Evolutionary conservation across 164 flowering plant species (phyloP).

Genomic region (Warburgia ugandensis): DNA sequence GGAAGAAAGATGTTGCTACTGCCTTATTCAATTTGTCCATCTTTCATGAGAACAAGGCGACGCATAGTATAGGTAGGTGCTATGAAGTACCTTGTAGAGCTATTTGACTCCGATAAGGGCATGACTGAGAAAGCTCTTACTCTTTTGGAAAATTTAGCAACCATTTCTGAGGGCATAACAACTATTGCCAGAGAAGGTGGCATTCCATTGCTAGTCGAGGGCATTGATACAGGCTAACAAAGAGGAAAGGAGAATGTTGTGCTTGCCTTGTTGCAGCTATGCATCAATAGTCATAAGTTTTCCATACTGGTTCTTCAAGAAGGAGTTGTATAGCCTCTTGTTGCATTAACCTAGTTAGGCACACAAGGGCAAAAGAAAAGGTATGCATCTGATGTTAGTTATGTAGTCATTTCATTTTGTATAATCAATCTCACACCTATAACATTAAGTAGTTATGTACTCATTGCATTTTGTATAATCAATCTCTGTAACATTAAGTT

Average conservation of each 20-base stretch:
- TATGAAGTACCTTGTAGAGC: constrained; percentile 59
- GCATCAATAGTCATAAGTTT: constrained; percentile 61
- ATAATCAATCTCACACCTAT: too few species aligned
- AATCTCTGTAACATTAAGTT: too few species aligned
- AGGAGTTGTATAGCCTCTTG: constrained; percentile 96
- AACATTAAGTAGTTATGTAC: too few species aligned
- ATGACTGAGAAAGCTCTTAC: constrained; percentile 93
- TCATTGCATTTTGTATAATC: too few species aligned
- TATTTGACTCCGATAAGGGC: constrained; percentile 54
- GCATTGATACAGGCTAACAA: constrained; percentile 68
- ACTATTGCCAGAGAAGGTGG: constrained; percentile 76
- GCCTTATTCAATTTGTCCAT: constrained; percentile 90
- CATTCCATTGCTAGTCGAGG: constrained; percentile 69
- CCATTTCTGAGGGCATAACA: constrained; percentile 59
- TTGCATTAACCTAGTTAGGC: constrained; percentile 85
- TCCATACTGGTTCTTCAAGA: constrained; percentile 78
- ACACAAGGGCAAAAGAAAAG: constrained; percentile 90
- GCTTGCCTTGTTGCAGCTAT: constrained; percentile 63
- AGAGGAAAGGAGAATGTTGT: constrained; percentile 95
- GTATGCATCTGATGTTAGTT: constrained; percentile 20
- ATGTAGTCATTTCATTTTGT: background rate
- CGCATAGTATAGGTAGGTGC: constrained; percentile 91
- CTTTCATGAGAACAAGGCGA: constrained; percentile 82
- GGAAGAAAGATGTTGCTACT: constrained; percentile 93
- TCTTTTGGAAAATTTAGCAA: constrained; percentile 72